phyloP scores from a whole-genome alignment of 2,329 filamentous ascomycete genomes.

The Alternaria brassicicola region DNA sequence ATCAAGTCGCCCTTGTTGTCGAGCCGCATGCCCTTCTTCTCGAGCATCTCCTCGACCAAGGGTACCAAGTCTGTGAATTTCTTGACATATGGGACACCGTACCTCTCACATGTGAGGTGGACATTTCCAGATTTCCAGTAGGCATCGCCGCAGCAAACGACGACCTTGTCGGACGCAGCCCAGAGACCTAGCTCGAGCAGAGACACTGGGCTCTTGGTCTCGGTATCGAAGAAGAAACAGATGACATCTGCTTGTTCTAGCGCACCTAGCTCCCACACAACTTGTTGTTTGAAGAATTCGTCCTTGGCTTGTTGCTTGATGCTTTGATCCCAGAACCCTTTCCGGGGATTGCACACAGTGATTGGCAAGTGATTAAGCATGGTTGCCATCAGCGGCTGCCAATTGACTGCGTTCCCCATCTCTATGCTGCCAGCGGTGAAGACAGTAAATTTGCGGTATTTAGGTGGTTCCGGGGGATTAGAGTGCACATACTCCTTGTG shows the following conservation, averaged over 20 bases:
- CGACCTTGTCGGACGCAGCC: slow-evolving; percentile 52
- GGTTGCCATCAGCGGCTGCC: slow-evolving; percentile 57
- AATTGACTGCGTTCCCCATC: slow-evolving; percentile 54
- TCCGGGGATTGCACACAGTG: slow-evolving; percentile 64
- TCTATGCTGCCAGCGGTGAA: slow-evolving; percentile 67
- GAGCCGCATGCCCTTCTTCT: slow-evolving; percentile 33
- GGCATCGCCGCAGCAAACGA: slow-evolving; percentile 60
- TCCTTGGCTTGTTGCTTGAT: slow-evolving; percentile 56
- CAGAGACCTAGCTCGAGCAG: slow-evolving; percentile 66
- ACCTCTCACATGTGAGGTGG: slow-evolving; percentile 60
- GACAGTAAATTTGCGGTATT: slow-evolving; percentile 48
- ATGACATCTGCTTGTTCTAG: slow-evolving; percentile 61
- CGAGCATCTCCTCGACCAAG: slow-evolving; percentile 44
- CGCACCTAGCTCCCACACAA: slow-evolving; percentile 66
- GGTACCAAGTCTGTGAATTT: slow-evolving; percentile 52
- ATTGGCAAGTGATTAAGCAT: slow-evolving; percentile 54
- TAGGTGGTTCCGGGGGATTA: slow-evolving; percentile 23
- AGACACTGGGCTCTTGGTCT: slow-evolving; percentile 62
- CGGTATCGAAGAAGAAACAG: slow-evolving; percentile 62
- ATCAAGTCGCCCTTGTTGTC: slow-evolving; percentile 23
- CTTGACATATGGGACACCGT: slow-evolving; percentile 52
- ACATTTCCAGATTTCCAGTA: slow-evolving; percentile 69
- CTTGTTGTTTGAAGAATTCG: slow-evolving; percentile 59
- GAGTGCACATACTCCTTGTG: slow-evolving; percentile 24
- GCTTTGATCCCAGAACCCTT: slow-evolving; percentile 61